These are phyloP conservation scores for Paecilomyces formosus DNA, from an alignment of 2,329 filamentous ascomycete genomes.

Conservation along the genomic window DNA sequence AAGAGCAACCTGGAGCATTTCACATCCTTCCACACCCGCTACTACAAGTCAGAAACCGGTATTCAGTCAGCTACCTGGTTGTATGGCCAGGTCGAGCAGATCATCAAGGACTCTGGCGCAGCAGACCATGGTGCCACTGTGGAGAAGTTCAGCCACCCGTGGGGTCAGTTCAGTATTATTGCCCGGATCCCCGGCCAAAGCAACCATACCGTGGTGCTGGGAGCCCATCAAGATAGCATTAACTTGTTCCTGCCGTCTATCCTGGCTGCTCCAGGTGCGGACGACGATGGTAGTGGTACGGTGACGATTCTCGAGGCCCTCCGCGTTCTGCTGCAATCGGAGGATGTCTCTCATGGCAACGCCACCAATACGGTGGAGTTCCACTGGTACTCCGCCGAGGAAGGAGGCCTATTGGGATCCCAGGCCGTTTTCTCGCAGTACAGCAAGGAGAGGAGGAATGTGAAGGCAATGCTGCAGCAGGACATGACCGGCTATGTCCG, in stretches of 20 bases:
- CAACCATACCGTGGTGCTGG: slow-evolving; percentile 78
- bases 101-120: slow-evolving; percentile 65
- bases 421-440: slow-evolving; percentile 85
- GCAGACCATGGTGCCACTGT: slow-evolving; percentile 59
- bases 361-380: slow-evolving; percentile 87
- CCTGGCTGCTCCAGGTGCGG: slow-evolving; percentile 81
- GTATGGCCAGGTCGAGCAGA: slow-evolving; percentile 62
- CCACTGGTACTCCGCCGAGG: slow-evolving; percentile 91
- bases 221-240: slow-evolving; percentile 91
- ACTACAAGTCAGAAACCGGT: slow-evolving; percentile 58
- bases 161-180: slow-evolving; percentile 87
- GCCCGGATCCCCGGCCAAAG: slow-evolving; percentile 81
- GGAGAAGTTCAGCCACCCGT: slow-evolving; percentile 69
- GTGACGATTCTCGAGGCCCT: slow-evolving; percentile 93
- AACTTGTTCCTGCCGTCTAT: slow-evolving; percentile 84
- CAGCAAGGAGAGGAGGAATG: slow-evolving; percentile 60
- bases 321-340: slow-evolving; percentile 67
- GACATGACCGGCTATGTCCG: slow-evolving; percentile 93
- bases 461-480: slow-evolving; percentile 97
- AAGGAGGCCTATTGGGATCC: slow-evolving; percentile 77
- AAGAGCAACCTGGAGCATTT: slow-evolving; percentile 64
- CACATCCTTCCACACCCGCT: slow-evolving; percentile 53
- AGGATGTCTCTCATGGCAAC: slow-evolving; percentile 62
- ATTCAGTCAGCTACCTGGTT: slow-evolving; percentile 84
- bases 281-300: slow-evolving; percentile 87